These are phyloP conservation scores for Leccinum cinnamomeum DNA, from an alignment of 1,284 basidiomycete species.

Conservation along the genomic window DNA sequence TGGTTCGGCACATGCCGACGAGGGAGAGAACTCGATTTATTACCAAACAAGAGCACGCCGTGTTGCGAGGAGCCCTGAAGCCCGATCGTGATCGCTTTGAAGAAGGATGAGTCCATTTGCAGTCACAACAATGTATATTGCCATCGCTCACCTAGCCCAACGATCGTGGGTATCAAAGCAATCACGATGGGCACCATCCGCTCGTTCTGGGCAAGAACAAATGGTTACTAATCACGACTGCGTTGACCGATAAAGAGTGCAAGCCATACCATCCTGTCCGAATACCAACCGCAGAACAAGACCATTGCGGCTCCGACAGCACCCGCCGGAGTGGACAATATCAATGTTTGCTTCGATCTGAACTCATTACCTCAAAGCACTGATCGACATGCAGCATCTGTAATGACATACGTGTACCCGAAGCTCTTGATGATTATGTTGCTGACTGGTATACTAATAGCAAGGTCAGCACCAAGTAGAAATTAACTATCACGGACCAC, in stretches of 20 bases:
- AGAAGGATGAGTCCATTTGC: background rate
- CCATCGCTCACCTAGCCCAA: constrained; percentile 46
- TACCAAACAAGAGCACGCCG: constrained; percentile 59
- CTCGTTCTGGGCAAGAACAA: constrained; percentile 43
- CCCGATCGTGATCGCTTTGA: constrained; percentile 55
- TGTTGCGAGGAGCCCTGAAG: constrained; percentile 51
- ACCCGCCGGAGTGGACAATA: constrained; percentile 62
- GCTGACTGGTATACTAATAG: constrained; percentile 42
- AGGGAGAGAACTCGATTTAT: constrained; percentile 5
- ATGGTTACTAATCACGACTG: background rate
- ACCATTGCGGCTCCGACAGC: constrained; percentile 49
- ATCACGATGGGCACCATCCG: constrained; percentile 66
- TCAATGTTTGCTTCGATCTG: constrained; percentile 62
- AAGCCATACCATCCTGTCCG: constrained; percentile 53
- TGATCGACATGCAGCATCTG: background rate
- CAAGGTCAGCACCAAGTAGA: constrained; percentile 1
- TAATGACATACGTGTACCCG: constrained; percentile 56
- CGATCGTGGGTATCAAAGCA: constrained; percentile 60
- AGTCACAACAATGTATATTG: background rate
- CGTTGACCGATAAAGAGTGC: background rate
- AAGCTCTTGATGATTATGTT: constrained; percentile 64
- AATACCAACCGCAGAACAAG: constrained; percentile 60
- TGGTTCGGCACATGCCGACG: background rate
- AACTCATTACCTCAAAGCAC: background rate
- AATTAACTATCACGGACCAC: constrained; percentile 5